phyloP scores from a whole-genome alignment of 176 grass and related monocot genomes.

The Aegilops bicornis region DNA sequence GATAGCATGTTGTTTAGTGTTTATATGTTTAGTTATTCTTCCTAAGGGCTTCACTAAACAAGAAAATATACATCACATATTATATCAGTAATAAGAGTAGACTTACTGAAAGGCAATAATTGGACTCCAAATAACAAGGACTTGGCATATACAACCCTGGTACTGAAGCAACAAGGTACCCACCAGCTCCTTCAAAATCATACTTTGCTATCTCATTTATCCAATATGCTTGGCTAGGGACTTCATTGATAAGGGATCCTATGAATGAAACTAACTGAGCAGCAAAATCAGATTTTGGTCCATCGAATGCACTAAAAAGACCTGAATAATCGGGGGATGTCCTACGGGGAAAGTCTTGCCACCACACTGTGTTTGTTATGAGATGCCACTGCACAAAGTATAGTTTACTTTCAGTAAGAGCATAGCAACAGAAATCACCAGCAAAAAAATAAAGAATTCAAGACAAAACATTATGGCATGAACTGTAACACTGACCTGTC shows the following conservation, averaged over 20 bases:
- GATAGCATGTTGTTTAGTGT: conserved; percentile 1
- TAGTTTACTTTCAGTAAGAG: conserved; percentile 18
- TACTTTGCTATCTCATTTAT: conserved; percentile 74
- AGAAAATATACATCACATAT: not conserved
- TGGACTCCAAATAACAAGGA: conserved; percentile 47
- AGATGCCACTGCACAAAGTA: conserved; percentile 73
- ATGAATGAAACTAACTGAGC: conserved; percentile 69
- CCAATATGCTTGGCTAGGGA: conserved; percentile 76
- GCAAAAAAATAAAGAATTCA: conserved; percentile 32
- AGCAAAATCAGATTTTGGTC: conserved; percentile 72
- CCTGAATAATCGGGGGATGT: conserved; percentile 59
- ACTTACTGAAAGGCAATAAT: conserved; percentile 78
- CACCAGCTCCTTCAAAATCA: conserved; percentile 66
- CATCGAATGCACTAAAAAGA: conserved; percentile 49
- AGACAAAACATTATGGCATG: not conserved
- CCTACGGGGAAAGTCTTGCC: conserved; percentile 72
- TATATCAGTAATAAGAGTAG: not conserved
- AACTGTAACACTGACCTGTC: conserved; percentile 47
- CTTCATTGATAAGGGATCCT: conserved; percentile 68
- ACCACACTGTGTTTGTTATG: conserved; percentile 87
- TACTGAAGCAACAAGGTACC: conserved; percentile 73
- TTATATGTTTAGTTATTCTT: conserved; percentile 21
- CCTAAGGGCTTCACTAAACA: not conserved
- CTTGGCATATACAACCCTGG: conserved; percentile 60
- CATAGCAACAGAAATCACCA: conserved; percentile 15